Conservation (phyloP, 306 rosid species). For the Crotalaria pallida region DNA sequence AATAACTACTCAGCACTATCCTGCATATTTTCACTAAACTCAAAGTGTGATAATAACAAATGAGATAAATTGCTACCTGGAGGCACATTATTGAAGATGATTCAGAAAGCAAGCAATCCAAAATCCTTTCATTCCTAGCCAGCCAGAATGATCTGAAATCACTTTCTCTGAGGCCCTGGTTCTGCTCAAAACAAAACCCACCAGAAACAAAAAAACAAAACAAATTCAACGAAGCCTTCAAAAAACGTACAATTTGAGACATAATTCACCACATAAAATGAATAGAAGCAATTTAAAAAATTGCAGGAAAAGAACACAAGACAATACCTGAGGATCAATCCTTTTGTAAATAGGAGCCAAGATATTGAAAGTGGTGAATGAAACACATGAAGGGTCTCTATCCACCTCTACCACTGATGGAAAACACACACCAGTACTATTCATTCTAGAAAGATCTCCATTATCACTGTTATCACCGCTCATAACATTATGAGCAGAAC, state of each 20-base stretch:
- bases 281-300: neutral
- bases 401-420: conserved; percentile 35
- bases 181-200: conserved; percentile 53
- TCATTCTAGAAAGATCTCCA: conserved; percentile 36
- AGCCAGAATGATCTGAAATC: conserved; percentile 58
- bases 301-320: neutral
- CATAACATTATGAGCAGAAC: conserved; percentile 21
- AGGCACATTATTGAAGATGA: conserved; percentile 74
- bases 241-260: neutral
- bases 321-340: conserved; percentile 76
- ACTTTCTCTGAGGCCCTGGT: conserved; percentile 64
- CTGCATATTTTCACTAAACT: too few species aligned
- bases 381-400: conserved; percentile 38
- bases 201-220: neutral
- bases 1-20: too few species aligned
- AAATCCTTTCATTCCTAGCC: conserved; percentile 60
- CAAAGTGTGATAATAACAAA: neutral
- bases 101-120: conserved; percentile 65
- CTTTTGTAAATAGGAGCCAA: conserved; percentile 84
- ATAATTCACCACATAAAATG: neutral
- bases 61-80: conserved; percentile 50
- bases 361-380: conserved; percentile 85
- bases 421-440: conserved; percentile 13
- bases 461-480: conserved; percentile 9
- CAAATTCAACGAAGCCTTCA: conserved; percentile 16